Evolutionary conservation across 2,329 filamentous ascomycete species (phyloP), one percentile per base, ranked within the genome.

Genomic region (Paecilomyces variotii): DNA sequence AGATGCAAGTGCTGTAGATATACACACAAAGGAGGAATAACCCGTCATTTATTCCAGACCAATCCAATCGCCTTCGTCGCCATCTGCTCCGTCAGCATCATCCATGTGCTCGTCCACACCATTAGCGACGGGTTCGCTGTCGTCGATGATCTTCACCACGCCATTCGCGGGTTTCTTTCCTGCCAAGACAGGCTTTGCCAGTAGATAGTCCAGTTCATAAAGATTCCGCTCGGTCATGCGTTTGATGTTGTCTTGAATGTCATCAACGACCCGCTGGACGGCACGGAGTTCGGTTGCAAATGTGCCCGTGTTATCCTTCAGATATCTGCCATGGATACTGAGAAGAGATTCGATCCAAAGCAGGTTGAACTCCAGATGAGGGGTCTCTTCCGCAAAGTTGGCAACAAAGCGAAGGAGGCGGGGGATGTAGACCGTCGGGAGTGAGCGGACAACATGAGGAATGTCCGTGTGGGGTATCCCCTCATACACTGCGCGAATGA

Each of bases 311-410:
- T 93, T 88, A 35, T 92, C 88, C 59, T 90, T 89, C 67, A 99
- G 82, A 80, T 88, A 93, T 25, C 88, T 82, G 34, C 94, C 94
- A 72, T 97, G 93, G 66, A 86, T 86, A 67, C 89, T 88, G 59
- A 97, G 80, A 9, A 87, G 64, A 1, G 90, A 86, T 73, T 94
- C 90, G 68, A 97, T 89, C 94, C 94, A 99, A 7, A 93, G 78
- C 52, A 99, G 78, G 68, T 94, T 96, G 75, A 97, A 95, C 76
- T 99, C 94, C 3, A 99, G 83, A 78, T 97, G 93, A 1, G 92
- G 93, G 1, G 88, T 92, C 70, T 93, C 87, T 67, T 97, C 93
- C 1, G 90, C 89, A 68, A 96, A 90, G 9, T 88, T 83, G 2
- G 91, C 91, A 5, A 97, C 88, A 64, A 96, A 96, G 53, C 91